Percentiles rank a stretch among this genome's conserved stretches.
phyloP scores from a whole-genome alignment of 306 rosid species.

The Malus sylvestris region DNA sequence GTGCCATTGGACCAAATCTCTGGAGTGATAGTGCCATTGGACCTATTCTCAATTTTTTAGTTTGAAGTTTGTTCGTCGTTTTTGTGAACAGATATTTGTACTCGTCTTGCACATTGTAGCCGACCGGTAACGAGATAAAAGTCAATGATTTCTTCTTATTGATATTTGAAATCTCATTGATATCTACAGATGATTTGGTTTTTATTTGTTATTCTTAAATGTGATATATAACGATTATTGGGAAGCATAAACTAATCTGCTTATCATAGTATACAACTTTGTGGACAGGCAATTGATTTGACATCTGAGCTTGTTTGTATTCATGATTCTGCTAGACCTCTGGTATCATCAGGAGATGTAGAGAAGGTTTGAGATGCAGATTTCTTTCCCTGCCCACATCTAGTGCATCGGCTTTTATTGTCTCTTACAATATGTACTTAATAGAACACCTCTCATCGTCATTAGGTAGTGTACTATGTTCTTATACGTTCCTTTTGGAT shows the following conservation, averaged over 20 bases:
- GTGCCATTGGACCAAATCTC: not conserved
- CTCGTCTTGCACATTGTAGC: not conserved
- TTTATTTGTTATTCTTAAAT: not conserved
- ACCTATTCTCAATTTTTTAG: not conserved
- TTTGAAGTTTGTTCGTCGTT: not conserved
- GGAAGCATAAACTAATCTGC: not conserved
- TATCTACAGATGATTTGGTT: not conserved
- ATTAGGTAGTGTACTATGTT: not conserved
- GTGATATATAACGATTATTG: not conserved
- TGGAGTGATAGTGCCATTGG: not conserved
- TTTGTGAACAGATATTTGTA: not conserved
- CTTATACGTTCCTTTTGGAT: not conserved
- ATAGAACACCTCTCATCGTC: not conserved
- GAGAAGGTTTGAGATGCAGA: constrained; percentile 45
- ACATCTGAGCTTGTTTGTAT: constrained; percentile 81
- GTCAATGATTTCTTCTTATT: not conserved
- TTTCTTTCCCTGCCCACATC: constrained; percentile 5
- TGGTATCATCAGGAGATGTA: constrained; percentile 50
- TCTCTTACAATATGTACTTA: constrained; percentile 1
- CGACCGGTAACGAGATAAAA: not conserved
- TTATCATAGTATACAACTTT: constrained; percentile 13
- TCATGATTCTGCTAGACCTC: constrained; percentile 97
- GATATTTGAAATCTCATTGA: not conserved
- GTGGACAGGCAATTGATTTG: constrained; percentile 64
- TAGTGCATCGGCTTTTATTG: constrained; percentile 7